Conservation (phyloP, 495 filamentous ascomycete genomes). For the Pyrenula massariospora region DNA sequence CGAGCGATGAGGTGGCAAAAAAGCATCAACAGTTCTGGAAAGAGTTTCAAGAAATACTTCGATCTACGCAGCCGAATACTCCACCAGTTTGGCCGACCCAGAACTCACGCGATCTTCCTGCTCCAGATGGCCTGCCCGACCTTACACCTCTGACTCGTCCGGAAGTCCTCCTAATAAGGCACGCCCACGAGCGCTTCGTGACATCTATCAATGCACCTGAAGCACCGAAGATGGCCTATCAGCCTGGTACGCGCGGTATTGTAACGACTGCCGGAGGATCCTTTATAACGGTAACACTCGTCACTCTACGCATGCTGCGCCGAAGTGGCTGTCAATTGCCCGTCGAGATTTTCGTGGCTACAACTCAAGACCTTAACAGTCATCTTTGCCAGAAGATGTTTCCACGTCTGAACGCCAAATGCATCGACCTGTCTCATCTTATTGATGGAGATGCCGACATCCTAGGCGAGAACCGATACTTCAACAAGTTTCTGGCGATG, state of each 20-base stretch:
- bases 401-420: slow-evolving; percentile 15
- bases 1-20: background rate
- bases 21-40: background rate
- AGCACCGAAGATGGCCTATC: slow-evolving; percentile 23
- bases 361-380: slow-evolving; percentile 12
- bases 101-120: background rate
- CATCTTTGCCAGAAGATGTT: slow-evolving; percentile 18
- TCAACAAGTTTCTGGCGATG: slow-evolving; percentile 8
- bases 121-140: background rate
- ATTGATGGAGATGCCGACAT: background rate
- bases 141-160: background rate
- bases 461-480: background rate
- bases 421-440: slow-evolving; percentile 5
- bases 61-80: background rate
- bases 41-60: background rate
- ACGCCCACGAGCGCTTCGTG: background rate
- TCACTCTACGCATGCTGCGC: slow-evolving; percentile 20
- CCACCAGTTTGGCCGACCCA: background rate
- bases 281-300: slow-evolving; percentile 3
- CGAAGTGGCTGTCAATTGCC: slow-evolving; percentile 22
- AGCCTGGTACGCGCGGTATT: slow-evolving; percentile 25
- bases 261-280: slow-evolving; percentile 10
- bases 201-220: background rate
- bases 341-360: slow-evolving; percentile 23
- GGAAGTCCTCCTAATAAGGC: background rate